Conservation (phyloP, 73 alveolate genomes). For the Halteria grandinella region DNA sequence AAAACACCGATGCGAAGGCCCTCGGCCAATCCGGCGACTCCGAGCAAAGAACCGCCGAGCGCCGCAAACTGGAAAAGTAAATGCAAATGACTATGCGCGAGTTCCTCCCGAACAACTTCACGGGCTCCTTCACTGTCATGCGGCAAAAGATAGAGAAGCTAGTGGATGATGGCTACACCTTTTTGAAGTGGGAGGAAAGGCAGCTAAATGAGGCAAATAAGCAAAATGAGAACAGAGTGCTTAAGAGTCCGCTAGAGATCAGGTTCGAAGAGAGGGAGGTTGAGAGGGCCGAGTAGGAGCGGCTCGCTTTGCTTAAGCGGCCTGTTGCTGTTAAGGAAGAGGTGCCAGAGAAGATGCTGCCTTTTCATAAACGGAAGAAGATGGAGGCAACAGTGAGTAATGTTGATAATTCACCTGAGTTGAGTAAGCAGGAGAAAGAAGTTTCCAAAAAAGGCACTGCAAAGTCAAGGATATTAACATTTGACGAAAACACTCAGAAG, state of each 20-base stretch:
- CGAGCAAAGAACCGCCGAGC: constrained; percentile 16
- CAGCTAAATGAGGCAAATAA: background rate
- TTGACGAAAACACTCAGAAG: no score
- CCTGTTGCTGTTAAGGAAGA: no score
- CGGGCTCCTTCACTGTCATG: constrained; percentile 33
- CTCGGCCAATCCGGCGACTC: background rate
- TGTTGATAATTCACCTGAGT: no score
- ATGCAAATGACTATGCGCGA: constrained; percentile 11
- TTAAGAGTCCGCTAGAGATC: constrained; percentile 16
- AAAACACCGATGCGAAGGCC: background rate
- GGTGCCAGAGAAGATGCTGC: no score
- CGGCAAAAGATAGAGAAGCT: constrained; percentile 28
- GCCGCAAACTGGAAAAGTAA: constrained; percentile 28
- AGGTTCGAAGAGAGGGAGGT: background rate
- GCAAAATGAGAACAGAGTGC: background rate
- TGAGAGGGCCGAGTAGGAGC: constrained; percentile 10
- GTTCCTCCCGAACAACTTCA: constrained; percentile 23
- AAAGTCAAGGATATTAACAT: no score
- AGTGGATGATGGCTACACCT: constrained; percentile 32
- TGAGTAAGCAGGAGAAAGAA: no score
- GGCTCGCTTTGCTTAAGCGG: no score
- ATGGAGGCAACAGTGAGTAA: no score
- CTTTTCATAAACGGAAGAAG: no score
- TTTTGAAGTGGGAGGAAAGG: background rate
- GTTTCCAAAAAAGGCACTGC: no score